Base-by-base conservation (phyloP, 163 green algal genomes). In the Chlamydomonas reinhardtii region DNA sequence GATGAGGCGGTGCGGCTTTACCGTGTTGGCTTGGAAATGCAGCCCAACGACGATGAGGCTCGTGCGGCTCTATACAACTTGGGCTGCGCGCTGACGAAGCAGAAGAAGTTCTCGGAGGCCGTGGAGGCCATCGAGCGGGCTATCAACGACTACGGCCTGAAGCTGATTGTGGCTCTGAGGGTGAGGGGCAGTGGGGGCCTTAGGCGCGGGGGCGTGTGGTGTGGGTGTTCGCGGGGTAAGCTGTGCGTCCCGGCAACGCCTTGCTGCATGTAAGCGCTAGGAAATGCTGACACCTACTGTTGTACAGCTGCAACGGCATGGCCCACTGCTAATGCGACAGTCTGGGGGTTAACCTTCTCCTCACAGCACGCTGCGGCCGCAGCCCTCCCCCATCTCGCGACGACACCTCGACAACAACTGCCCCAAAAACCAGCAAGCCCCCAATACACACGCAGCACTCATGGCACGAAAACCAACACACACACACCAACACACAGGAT, bases 61-160 rank as follows among this genome's bases (percentile, higher is more conserved):
- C 78, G 91, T 15, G 97, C 97, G 32, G 97, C 96, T 19, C 84
- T 96, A 35, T 99, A 98, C 90, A 99, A 99, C 94, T 80, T 92
- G 32, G 97, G 95, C 37, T 99, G 97, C 76, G 94, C 92, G 16
- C 92, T 96, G 32, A 92, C 93, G 0, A 95, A 96, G 87, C 90
- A 96, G 61, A 94, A 96, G 76, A 90, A 96, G 74, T 99, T 93
- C 91, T 85, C 97, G 65, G 84, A 93, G 29, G 97, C 97, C 16
- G 88, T 94, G 20, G 94, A 97, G n/a, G 83, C 91, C 20, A 90
- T 99, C 11, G 88, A 92, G 11, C 52, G 77, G 24, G 96, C 96
- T 6, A 92, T 98, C 72, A 98, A 98, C 72, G 90, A 97, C 0
- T 96, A 98, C 89, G 88, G 92, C 24, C 89, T 99, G 11, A 97